phyloP scores from a whole-genome alignment of 2,329 filamentous ascomycete genomes.

The Stachybotrys chlorohalonatus region DNA sequence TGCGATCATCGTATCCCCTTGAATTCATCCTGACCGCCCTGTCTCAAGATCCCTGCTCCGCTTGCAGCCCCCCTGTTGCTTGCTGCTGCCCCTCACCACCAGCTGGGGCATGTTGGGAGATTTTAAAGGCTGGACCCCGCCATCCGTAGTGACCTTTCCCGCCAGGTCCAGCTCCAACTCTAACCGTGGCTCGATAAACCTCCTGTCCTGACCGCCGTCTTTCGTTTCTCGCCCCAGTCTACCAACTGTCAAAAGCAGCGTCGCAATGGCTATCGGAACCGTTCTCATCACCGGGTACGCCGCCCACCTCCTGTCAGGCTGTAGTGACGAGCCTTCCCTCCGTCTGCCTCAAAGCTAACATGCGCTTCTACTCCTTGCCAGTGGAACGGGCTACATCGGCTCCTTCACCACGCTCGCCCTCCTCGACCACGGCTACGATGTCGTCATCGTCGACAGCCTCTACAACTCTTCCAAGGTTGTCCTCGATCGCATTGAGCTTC shows the following conservation, averaged over 20 bases:
- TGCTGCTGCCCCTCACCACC: neutral
- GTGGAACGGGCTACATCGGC: slow-evolving; percentile 98
- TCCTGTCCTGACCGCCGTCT: slow-evolving; percentile 10
- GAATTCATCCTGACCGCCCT: neutral
- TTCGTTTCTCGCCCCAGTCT: neutral
- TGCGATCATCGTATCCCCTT: neutral
- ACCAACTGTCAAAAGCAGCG: neutral
- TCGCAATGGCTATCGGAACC: slow-evolving; percentile 68
- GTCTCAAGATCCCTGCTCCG: neutral
- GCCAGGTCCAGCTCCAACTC: neutral
- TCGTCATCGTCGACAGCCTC: slow-evolving; percentile 91
- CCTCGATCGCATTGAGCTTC: slow-evolving; percentile 89
- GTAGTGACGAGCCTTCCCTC: neutral
- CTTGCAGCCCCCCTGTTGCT: neutral
- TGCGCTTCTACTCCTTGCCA: slow-evolving; percentile 25
- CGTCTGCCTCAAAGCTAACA: slow-evolving; percentile 10
- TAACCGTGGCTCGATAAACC: slow-evolving; percentile 1
- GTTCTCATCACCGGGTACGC: slow-evolving; percentile 83
- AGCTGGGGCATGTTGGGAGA: neutral
- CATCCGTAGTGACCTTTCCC: neutral
- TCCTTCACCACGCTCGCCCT: slow-evolving; percentile 92
- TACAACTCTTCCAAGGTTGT: slow-evolving; percentile 94
- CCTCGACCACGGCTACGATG: slow-evolving; percentile 89
- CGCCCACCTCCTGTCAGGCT: neutral
- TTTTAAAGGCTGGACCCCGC: neutral